Conservation (phyloP, 2,329 filamentous ascomycete genomes). For the Ophiognomonia clavigignenti-juglandacearum region DNA sequence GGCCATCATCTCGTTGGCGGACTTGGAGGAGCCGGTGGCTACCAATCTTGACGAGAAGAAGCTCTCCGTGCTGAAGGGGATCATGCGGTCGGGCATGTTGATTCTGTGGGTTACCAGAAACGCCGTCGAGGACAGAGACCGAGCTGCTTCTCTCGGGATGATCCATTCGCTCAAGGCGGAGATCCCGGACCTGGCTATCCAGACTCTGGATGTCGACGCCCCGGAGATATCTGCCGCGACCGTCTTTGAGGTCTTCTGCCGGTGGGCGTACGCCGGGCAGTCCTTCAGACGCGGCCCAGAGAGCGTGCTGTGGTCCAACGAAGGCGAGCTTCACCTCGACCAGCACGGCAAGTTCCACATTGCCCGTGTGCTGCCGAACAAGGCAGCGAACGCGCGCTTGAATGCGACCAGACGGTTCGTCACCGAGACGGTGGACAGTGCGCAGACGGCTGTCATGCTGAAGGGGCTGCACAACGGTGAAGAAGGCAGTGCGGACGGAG, state of each 20-base stretch:
- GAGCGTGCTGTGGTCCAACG: constrained; percentile 25
- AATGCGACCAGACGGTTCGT: constrained; percentile 34
- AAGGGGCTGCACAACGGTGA: not conserved
- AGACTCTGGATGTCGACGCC: constrained; percentile 26
- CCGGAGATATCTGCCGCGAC: constrained; percentile 6
- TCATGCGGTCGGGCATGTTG: constrained; percentile 24
- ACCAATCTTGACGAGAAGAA: constrained; percentile 27
- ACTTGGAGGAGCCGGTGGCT: constrained; percentile 31
- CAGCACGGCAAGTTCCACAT: constrained; percentile 27
- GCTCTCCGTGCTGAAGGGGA: constrained; percentile 22
- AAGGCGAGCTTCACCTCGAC: constrained; percentile 35
- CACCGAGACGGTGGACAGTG: constrained; percentile 26
- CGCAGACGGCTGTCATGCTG: constrained; percentile 26
- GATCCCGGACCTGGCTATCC: constrained; percentile 25
- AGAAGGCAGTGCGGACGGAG: not conserved
- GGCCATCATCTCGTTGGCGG: constrained; percentile 29
- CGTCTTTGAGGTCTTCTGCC: constrained; percentile 20
- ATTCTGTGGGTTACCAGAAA: constrained; percentile 28
- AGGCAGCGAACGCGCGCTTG: constrained; percentile 30
- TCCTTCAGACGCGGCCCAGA: not conserved
- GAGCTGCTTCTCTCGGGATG: constrained; percentile 28
- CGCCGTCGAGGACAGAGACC: constrained; percentile 21
- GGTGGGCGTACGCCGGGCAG: constrained; percentile 16
- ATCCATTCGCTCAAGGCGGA: constrained; percentile 27
- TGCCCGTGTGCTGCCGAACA: constrained; percentile 34